Evolutionary conservation across 202 grass and related monocot species (phyloP).

Genomic region (Dendrocalamus latiflorus): DNA sequence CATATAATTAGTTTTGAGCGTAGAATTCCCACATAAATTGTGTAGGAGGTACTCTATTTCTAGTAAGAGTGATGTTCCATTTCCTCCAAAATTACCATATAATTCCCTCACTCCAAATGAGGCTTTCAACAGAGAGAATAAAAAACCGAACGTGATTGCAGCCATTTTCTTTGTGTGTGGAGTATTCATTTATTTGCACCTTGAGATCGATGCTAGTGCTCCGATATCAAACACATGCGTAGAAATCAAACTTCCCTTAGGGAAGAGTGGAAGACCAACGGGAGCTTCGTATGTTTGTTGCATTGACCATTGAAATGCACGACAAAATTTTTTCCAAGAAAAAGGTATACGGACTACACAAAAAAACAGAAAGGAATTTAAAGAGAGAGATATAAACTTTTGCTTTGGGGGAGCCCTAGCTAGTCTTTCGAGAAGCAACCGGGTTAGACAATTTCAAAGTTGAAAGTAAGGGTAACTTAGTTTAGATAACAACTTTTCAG

Average conservation of each 20-base stretch:
- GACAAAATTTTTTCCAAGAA: not conserved
- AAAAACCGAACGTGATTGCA: not conserved
- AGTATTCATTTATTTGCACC: not conserved
- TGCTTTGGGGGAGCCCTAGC: not conserved
- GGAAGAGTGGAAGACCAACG: not conserved
- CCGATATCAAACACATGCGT: not conserved
- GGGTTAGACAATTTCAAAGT: not conserved
- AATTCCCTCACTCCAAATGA: not conserved
- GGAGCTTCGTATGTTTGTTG: not conserved
- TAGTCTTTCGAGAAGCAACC: conserved; percentile 5
- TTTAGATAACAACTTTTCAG: not conserved
- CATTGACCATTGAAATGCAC: not conserved
- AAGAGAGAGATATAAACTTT: conserved; percentile 10
- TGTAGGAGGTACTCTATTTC: too few species aligned
- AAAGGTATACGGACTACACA: not conserved
- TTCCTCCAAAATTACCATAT: not conserved
- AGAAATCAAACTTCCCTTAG: not conserved
- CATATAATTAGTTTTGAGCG: too few species aligned
- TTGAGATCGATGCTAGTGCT: not conserved
- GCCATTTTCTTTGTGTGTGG: not conserved
- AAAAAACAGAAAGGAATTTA: not conserved
- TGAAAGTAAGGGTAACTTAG: not conserved
- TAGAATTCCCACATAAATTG: too few species aligned
- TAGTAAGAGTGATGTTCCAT: too few species aligned
- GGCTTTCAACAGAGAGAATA: too few species aligned